Percentiles rank a stretch among this genome's conserved stretches.
Conservation (phyloP, 768 basidiomycete species). For the Tylopilus vinaceipallidus region DNA sequence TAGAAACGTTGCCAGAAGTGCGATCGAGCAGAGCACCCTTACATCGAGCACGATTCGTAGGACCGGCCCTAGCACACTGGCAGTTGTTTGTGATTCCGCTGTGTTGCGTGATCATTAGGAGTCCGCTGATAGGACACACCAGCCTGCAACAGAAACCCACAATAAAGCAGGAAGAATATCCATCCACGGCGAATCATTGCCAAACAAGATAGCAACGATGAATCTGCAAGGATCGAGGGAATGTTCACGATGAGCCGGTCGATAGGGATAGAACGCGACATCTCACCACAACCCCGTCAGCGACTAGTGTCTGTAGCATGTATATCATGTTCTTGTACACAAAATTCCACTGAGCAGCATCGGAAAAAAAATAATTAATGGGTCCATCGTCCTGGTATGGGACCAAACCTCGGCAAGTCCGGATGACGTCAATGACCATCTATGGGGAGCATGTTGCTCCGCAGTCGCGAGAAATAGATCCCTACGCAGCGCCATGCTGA, state of each 20-base stretch:
- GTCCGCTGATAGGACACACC: too few species aligned
- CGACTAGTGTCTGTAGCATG: slow-evolving; percentile 21
- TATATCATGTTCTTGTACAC: slow-evolving; percentile 26
- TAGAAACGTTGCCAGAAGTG: slow-evolving; percentile 21
- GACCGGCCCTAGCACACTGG: slow-evolving; percentile 15
- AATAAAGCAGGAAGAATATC: slow-evolving; percentile 17
- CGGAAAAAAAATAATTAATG: slow-evolving; percentile 23
- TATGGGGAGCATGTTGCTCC: slow-evolving; percentile 5
- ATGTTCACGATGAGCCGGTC: neutral
- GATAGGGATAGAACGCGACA: neutral
- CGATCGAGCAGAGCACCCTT: slow-evolving; percentile 22
- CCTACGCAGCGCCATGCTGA: slow-evolving; percentile 19
- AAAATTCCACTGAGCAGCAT: slow-evolving; percentile 26
- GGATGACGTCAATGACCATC: slow-evolving; percentile 17
- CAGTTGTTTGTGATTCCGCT: slow-evolving; percentile 7
- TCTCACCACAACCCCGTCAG: slow-evolving; percentile 22
- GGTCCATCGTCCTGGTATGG: slow-evolving; percentile 24
- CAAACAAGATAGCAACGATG: slow-evolving; percentile 30
- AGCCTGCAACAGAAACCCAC: slow-evolving; percentile 15
- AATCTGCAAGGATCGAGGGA: slow-evolving; percentile 19
- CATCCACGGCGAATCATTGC: slow-evolving; percentile 21
- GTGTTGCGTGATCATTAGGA: neutral
- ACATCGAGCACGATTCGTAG: slow-evolving; percentile 25
- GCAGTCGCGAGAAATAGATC: neutral
- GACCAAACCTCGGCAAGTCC: slow-evolving; percentile 23